A percentile compares a stretch with the other conserved stretches of the same genome.
These are phyloP conservation scores for Yamadazyma dendronema DNA, from an alignment of 1,139 yeast genomes.

Conservation along the genomic window DNA sequence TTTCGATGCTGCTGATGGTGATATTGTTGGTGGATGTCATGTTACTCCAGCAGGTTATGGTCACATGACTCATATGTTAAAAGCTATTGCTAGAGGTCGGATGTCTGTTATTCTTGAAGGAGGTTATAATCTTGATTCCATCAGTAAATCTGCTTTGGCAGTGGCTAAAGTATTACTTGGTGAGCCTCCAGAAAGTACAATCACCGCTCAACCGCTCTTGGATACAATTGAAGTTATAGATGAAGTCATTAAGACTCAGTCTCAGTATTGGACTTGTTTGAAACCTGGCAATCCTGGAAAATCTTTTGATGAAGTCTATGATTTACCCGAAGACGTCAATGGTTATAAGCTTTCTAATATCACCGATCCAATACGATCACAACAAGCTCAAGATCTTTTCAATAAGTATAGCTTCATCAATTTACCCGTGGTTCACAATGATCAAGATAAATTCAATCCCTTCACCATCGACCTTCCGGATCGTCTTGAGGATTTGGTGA, in stretches of 20 bases:
- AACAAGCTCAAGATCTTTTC: conserved; percentile 61
- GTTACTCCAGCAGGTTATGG: conserved; percentile 96
- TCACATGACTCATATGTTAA: conserved; percentile 90
- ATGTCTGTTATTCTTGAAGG: conserved; percentile 92
- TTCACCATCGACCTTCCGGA: conserved; percentile 48
- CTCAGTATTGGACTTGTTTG: conserved; percentile 85
- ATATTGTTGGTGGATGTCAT: conserved; percentile 95
- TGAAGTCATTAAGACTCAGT: conserved; percentile 76
- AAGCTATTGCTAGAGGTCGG: conserved; percentile 84
- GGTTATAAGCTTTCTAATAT: conserved; percentile 45
- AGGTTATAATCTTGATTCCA: conserved; percentile 91
- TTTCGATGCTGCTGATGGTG: conserved; percentile 98
- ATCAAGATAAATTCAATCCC: conserved; percentile 24
- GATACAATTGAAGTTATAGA: conserved; percentile 86
- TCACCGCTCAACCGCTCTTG: conserved; percentile 59
- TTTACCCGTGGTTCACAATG: conserved; percentile 56
- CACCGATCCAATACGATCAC: conserved; percentile 70
- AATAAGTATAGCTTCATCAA: conserved; percentile 58
- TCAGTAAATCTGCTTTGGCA: conserved; percentile 85
- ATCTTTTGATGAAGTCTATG: conserved; percentile 42
- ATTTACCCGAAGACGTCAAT: conserved; percentile 25
- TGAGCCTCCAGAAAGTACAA: conserved; percentile 85
- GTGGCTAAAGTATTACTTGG: conserved; percentile 91
- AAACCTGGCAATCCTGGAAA: conserved; percentile 58
- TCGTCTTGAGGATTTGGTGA: conserved; percentile 63